Conservation (phyloP, 331 rosid genomes). For the Malus hybrid region DNA sequence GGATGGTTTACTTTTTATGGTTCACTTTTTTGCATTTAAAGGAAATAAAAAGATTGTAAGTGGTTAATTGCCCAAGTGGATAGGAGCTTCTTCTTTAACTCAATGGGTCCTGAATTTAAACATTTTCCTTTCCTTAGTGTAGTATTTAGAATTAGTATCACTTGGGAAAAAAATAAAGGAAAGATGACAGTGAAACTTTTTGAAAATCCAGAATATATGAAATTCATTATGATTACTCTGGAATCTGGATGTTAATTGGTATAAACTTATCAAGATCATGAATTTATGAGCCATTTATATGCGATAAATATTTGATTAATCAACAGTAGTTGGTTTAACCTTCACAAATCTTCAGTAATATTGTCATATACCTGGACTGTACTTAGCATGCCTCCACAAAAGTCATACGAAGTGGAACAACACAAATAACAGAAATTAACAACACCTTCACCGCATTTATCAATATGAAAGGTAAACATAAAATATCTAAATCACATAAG, state of each 20-base stretch:
- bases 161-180: too few relatives aligned
- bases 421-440: not conserved
- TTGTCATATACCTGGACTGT: not conserved
- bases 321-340: not conserved
- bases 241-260: not conserved
- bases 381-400: not conserved
- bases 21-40: not conserved
- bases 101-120: too few relatives aligned
- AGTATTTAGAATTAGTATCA: not conserved
- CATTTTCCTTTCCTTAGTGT: not conserved
- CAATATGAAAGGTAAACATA: too few relatives aligned
- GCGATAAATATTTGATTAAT: not conserved
- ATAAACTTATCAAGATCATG: not conserved
- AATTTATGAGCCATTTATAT: not conserved
- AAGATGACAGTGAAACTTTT: not conserved
- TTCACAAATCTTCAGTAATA: not conserved
- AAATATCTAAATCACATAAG: too few relatives aligned
- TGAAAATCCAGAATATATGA: not conserved
- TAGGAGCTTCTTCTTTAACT: not conserved
- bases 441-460: not conserved
- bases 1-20: not conserved
- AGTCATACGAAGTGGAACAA: not conserved
- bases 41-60: too few relatives aligned
- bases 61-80: not conserved
- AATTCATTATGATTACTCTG: not conserved